Evolutionary conservation across 768 basidiomycete genomes (phyloP), one percentile per base, ranked within the genome.

Genomic region (Floccularia luteovirens): DNA sequence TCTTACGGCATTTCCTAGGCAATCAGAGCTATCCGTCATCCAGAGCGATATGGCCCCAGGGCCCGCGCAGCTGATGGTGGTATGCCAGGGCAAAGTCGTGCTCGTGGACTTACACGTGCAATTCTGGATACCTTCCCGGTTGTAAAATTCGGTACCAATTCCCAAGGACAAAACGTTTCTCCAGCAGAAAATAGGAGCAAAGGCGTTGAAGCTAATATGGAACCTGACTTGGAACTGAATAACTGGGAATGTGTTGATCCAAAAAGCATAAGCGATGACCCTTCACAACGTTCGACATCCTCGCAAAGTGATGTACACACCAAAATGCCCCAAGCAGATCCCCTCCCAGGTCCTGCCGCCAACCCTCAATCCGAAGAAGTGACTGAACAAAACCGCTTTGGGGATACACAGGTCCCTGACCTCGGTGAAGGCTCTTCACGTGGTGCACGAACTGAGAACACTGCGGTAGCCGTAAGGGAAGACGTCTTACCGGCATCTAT

Each of bases 101-200:
- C 90, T 0, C 66, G 76, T n/a, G 92, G 92, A 5, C 70, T 98
- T 37, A 86, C 89, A 1, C 79, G 89, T 14, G 94, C 94, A 14
- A 92, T 98, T 42, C 67, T 98, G 40, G 93, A 98, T 49, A 96
- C 92, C 2, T 98, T 98, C 64, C 92, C 93, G 3, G 64, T 96
- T 46, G 82, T 94, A 61, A 90, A 91, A 57, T 98, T 92, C 50
- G 77, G 79, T 19, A 51, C 43, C 24, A 49, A 38, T 33, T 31
- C 46, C 3, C 53, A 40, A 21, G 38, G 36, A 21, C 25, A 36
- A 22, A 38, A 31, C 22, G 34, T 36, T 21, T 8, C 38, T 7
- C 22, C 36, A 13, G 38, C 42, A 11, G n/a, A 36, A 16, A 37
- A 30, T 5, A 28, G 27, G 2, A 42, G 38, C 12, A 61, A 61